A percentile compares a stretch with the other conserved stretches of the same genome.
phyloP scores from a whole-genome alignment of 768 basidiomycete genomes.

The Macrocybe gigantea region DNA sequence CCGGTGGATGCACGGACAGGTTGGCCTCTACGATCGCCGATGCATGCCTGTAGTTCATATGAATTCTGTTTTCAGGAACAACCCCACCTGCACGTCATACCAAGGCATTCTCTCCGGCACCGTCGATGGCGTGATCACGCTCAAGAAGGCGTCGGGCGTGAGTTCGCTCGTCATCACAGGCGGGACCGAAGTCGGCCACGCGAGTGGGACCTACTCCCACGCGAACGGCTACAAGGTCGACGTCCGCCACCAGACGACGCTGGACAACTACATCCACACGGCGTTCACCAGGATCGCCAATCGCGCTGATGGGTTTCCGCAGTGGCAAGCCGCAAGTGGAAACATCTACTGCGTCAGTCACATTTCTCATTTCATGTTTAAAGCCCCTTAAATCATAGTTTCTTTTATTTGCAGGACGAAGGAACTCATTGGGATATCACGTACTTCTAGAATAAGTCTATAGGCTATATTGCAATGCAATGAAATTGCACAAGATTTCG shows the following conservation, averaged over 20 bases:
- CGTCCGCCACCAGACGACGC: slow-evolving; percentile 13
- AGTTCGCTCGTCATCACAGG: slow-evolving; percentile 67
- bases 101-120: slow-evolving; percentile 19
- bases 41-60: neutral
- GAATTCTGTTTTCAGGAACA: slow-evolving; percentile 3
- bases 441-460: slow-evolving; percentile 7
- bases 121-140: slow-evolving; percentile 20
- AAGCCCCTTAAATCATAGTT: slow-evolving; percentile 1
- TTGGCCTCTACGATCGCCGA: neutral
- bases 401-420: slow-evolving; percentile 14
- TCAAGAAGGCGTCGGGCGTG: slow-evolving; percentile 40
- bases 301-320: slow-evolving; percentile 20
- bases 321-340: slow-evolving; percentile 20
- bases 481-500: neutral
- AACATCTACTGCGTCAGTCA: slow-evolving; percentile 22
- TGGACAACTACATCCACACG: slow-evolving; percentile 20
- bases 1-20: slow-evolving; percentile 18
- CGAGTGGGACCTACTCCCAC: slow-evolving; percentile 20
- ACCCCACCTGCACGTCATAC: slow-evolving; percentile 21
- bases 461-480: neutral
- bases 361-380: slow-evolving; percentile 7
- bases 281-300: slow-evolving; percentile 19
- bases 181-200: slow-evolving; percentile 35
- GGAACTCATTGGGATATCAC: slow-evolving; percentile 23
- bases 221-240: slow-evolving; percentile 23